Evolutionary conservation across 805 yeast species (phyloP).

Genomic region (Priceomyces medius): DNA sequence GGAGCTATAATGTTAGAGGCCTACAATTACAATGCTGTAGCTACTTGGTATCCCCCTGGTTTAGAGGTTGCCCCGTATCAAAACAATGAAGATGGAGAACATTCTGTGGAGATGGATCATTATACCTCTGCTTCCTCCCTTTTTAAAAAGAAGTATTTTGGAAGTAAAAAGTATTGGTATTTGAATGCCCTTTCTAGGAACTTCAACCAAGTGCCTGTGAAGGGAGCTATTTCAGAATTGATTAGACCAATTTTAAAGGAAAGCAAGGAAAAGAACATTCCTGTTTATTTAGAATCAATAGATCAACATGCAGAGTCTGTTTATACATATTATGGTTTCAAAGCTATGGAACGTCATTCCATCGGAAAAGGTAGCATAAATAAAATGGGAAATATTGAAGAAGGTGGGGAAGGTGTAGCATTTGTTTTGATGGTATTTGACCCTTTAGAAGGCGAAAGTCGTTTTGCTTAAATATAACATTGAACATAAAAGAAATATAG

Average conservation of each 20-base stretch:
- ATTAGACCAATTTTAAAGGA: conserved; percentile 5
- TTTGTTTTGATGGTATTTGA: conserved; percentile 2
- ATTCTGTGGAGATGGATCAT: background rate
- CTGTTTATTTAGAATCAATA: conserved; percentile 9
- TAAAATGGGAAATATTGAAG: background rate
- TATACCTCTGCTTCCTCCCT: background rate
- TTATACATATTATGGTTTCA: conserved; percentile 9
- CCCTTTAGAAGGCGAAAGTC: too few species aligned
- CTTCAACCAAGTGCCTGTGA: conserved; percentile 1
- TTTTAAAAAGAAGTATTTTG: conserved; percentile 2
- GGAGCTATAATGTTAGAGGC: conserved; percentile 6
- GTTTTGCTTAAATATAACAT: too few species aligned
- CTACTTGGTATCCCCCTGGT: conserved; percentile 11
- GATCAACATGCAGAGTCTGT: conserved; percentile 9
- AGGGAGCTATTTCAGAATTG: conserved; percentile 7
- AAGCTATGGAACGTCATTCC: conserved; percentile 1
- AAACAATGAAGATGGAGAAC: background rate
- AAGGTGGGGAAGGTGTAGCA: conserved; percentile 3
- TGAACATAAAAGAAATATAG: too few species aligned
- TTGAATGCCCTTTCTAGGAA: conserved; percentile 10
- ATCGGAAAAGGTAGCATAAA: conserved; percentile 5
- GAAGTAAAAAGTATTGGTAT: conserved; percentile 6
- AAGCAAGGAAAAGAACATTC: conserved; percentile 3
- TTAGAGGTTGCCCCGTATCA: background rate
- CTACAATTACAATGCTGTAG: conserved; percentile 9